These are phyloP conservation scores for Hansfordia pulvinata DNA, from an alignment of 2,329 filamentous ascomycete genomes.

Conservation along the genomic window DNA sequence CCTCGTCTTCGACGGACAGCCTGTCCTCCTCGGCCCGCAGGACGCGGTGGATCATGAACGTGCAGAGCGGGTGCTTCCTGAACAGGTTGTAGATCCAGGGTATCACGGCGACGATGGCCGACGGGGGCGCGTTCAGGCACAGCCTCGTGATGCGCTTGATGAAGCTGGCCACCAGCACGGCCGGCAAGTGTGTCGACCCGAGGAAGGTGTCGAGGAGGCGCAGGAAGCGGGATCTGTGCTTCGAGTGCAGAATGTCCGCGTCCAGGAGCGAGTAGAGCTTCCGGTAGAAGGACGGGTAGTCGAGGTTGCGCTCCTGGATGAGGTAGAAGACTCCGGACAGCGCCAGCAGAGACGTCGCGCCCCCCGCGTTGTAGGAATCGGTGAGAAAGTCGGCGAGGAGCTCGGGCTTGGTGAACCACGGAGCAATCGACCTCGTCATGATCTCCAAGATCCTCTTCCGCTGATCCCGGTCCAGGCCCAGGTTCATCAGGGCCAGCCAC, in stretches of 20 bases:
- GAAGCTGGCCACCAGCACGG: conserved; percentile 83
- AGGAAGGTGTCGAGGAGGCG: conserved; percentile 85
- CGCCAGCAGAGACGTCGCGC: conserved; percentile 75
- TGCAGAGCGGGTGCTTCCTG: conserved; percentile 77
- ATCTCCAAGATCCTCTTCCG: conserved; percentile 66
- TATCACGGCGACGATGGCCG: conserved; percentile 75
- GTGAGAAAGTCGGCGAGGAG: conserved; percentile 92
- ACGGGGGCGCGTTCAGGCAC: conserved; percentile 75
- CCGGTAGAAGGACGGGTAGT: conserved; percentile 86
- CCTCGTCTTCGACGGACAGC: conserved; percentile 44
- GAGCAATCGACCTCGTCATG: conserved; percentile 66
- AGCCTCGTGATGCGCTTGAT: conserved; percentile 84
- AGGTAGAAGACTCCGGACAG: conserved; percentile 90
- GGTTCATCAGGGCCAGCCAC: conserved; percentile 67
- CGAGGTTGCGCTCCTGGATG: conserved; percentile 84
- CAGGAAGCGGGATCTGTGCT: conserved; percentile 88
- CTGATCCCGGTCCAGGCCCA: conserved; percentile 55
- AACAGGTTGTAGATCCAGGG: conserved; percentile 95
- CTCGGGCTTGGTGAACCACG: conserved; percentile 82
- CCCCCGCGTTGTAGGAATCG: conserved; percentile 81
- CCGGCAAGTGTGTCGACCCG: conserved; percentile 81
- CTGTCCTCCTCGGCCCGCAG: conserved; percentile 43
- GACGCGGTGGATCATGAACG: conserved; percentile 88
- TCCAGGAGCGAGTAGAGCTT: conserved; percentile 93
- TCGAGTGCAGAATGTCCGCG: conserved; percentile 76